Evolutionary conservation across 768 basidiomycete species (phyloP).

Genomic region (Lepiota venenata): DNA sequence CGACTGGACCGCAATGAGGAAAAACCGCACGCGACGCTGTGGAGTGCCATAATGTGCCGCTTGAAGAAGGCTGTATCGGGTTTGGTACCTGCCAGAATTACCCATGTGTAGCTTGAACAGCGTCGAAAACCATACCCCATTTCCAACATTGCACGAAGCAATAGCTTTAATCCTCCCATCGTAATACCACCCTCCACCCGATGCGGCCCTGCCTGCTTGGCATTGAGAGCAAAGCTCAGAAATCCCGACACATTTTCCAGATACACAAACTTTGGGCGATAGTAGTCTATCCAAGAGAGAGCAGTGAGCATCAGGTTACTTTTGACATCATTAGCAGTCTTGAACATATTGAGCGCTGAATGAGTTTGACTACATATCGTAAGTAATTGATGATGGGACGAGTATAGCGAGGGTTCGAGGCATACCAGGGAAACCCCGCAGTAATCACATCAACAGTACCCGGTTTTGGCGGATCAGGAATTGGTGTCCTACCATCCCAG

Average conservation of each 20-base stretch:
- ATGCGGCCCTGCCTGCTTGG: constrained; percentile 36
- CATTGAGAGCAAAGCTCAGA: constrained; percentile 37
- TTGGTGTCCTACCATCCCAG: constrained; percentile 28
- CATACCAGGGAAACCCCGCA: constrained; percentile 76
- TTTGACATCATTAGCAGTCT: constrained; percentile 62
- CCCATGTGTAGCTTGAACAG: background rate
- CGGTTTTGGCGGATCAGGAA: constrained; percentile 46
- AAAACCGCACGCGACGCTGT: constrained; percentile 51
- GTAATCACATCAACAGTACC: constrained; percentile 59
- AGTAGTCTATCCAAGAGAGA: constrained; percentile 46
- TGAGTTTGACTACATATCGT: constrained; percentile 62
- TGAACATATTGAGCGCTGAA: constrained; percentile 69
- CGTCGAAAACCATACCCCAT: constrained; percentile 49
- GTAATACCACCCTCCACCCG: constrained; percentile 59
- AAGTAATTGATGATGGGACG: background rate
- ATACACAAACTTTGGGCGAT: constrained; percentile 38
- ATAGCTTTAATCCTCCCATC: constrained; percentile 73
- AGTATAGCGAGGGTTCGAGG: background rate
- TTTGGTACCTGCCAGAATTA: constrained; percentile 43
- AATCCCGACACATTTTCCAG: constrained; percentile 59
- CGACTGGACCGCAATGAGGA: constrained; percentile 47
- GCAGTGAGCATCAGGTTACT: constrained; percentile 66
- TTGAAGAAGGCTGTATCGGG: constrained; percentile 46
- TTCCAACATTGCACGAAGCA: constrained; percentile 55
- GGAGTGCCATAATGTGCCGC: constrained; percentile 57